Percentiles rank a stretch among this genome's conserved stretches.
Conservation (phyloP, 331 rosid genomes). For the Rosa hybrid region DNA sequence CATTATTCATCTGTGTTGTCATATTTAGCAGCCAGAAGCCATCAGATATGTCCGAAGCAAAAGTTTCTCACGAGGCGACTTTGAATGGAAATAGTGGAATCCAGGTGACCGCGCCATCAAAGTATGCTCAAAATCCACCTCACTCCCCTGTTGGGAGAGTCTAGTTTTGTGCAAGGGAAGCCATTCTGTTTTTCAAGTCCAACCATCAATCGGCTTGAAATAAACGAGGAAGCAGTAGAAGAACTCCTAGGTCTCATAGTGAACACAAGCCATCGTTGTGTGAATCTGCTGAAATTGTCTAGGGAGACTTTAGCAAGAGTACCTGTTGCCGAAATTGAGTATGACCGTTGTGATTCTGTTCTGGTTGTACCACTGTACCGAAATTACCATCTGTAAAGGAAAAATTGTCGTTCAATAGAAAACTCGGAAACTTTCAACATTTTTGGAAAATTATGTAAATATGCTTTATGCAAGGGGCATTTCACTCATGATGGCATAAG, state of each 20-base stretch:
- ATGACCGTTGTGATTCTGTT: slow-evolving; percentile 11
- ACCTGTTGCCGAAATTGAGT: slow-evolving; percentile 5
- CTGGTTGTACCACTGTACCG: slow-evolving; percentile 13
- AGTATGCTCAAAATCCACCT: slow-evolving; percentile 76
- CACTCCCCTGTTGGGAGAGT: slow-evolving; percentile 87
- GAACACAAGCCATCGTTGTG: neutral
- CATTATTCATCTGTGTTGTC: slow-evolving; percentile 71
- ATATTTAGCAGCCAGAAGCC: slow-evolving; percentile 54
- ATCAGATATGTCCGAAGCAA: slow-evolving; percentile 35
- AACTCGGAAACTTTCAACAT: neutral
- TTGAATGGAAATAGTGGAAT: slow-evolving; percentile 26
- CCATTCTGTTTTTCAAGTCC: slow-evolving; percentile 16
- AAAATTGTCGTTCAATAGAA: neutral
- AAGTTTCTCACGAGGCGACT: slow-evolving; percentile 27
- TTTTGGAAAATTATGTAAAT: neutral
- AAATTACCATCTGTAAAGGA: slow-evolving; percentile 15
- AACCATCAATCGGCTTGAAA: slow-evolving; percentile 29
- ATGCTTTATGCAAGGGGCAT: neutral
- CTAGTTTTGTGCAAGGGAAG: slow-evolving; percentile 33
- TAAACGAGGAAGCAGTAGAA: slow-evolving; percentile 15
- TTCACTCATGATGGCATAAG: neutral
- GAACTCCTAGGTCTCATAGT: neutral
- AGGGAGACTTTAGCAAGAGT: slow-evolving; percentile 3
- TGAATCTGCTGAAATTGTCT: neutral
- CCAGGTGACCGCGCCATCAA: slow-evolving; percentile 41